Percentiles rank a stretch among this genome's conserved stretches.
Evolutionary conservation across 2,329 filamentous ascomycete genomes (phyloP).

Genomic region (Furcasterigmium furcatum): DNA sequence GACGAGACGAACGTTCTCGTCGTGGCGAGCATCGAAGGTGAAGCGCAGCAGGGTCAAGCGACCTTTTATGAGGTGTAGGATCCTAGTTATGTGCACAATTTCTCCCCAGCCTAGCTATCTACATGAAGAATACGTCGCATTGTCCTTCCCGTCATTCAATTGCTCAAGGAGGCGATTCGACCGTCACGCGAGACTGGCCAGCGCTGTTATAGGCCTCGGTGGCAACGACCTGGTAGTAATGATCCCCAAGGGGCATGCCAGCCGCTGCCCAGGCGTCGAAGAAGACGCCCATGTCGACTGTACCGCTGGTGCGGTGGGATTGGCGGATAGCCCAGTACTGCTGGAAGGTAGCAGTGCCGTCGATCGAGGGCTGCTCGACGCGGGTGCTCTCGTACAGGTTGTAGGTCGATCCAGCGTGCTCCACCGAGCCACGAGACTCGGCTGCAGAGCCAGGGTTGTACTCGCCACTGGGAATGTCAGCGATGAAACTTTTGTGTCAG

Average conservation of each 20-base stretch:
- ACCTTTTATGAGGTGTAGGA: too few species aligned
- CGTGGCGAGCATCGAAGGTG: too few species aligned
- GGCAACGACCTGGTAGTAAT: conserved; percentile 49
- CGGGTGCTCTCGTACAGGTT: conserved; percentile 31
- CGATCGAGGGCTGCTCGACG: conserved; percentile 42
- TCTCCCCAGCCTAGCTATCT: too few species aligned
- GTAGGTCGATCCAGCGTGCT: conserved; percentile 31
- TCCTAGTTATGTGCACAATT: too few species aligned
- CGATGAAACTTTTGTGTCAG: too few species aligned
- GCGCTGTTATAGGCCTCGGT: conserved; percentile 51
- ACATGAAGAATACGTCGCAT: too few species aligned
- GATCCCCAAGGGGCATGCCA: conserved; percentile 43
- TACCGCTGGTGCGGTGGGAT: conserved; percentile 45
- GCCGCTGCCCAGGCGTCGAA: conserved; percentile 48
- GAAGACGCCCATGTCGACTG: conserved; percentile 45
- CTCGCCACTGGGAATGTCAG: conserved; percentile 22
- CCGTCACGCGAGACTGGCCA: conserved; percentile 43
- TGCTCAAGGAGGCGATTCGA: conserved; percentile 14
- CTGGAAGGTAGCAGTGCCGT: conserved; percentile 35
- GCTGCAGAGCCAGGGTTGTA: conserved; percentile 32
- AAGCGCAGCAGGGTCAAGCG: too few species aligned
- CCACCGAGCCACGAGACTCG: conserved; percentile 27
- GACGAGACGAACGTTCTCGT: too few species aligned
- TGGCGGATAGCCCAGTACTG: conserved; percentile 51
- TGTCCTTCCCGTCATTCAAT: too few species aligned